A percentile compares a stretch with the other conserved stretches of the same genome.
Conservation (phyloP, 768 basidiomycete genomes). For the Lentinula boryana region DNA sequence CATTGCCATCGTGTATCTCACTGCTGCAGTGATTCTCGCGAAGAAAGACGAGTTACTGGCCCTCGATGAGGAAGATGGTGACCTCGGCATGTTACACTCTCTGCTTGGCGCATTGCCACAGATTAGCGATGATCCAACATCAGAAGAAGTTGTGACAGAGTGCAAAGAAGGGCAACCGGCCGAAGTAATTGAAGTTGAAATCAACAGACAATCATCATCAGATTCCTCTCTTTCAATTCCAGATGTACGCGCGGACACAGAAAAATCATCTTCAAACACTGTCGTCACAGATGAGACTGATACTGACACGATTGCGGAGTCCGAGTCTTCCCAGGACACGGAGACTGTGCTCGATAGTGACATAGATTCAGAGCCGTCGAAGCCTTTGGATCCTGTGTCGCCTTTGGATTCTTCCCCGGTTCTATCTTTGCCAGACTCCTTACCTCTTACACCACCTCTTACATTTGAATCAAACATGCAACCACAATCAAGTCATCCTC, state of each 20-base stretch:
- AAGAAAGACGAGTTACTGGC: constrained; percentile 62
- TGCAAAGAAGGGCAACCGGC: neutral
- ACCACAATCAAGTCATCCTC: neutral
- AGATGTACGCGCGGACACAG: neutral
- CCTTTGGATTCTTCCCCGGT: neutral
- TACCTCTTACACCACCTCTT: neutral
- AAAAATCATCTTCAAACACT: neutral
- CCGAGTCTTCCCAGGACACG: neutral
- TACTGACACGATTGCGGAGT: neutral
- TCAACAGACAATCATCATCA: neutral
- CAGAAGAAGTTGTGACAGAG: constrained; percentile 15
- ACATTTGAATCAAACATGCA: neutral
- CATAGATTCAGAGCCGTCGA: neutral
- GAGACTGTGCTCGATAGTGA: neutral
- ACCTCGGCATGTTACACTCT: constrained; percentile 68
- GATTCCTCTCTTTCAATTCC: neutral
- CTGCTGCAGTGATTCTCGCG: constrained; percentile 58
- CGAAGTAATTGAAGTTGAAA: neutral
- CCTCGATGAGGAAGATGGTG: constrained; percentile 62
- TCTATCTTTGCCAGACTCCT: neutral
- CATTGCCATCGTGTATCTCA: constrained; percentile 75
- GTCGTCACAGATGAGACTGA: neutral
- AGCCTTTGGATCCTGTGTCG: neutral
- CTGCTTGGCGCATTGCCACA: constrained; percentile 60
- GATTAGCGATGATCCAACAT: constrained; percentile 33